Evolutionary conservation across 2,329 filamentous ascomycete genomes (phyloP), one percentile per base, ranked within the genome.

Genomic region (Nigrospora osmanthi): DNA sequence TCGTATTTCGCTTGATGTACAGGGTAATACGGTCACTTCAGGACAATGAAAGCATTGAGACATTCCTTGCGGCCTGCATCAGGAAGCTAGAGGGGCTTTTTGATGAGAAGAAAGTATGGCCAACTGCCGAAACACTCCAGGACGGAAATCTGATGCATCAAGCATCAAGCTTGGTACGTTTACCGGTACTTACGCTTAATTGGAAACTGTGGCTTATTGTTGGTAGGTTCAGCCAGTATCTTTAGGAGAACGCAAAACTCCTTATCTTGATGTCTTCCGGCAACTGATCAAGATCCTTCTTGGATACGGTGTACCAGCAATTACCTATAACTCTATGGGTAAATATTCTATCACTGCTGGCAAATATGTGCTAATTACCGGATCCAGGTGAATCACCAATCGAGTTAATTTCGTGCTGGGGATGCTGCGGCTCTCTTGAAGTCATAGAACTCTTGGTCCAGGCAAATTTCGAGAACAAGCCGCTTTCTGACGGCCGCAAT

Each of bases 101-200:
- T 32, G 36, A 46, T 23, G 36, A 35, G 4, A 43, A 31, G 15
- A 46, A 43, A 17, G 45, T 40, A 12, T 30, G 12, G 32, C 40
- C 45, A 31, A 12, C 13, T 34, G 35, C 35, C 17, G 35, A 39
- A 7, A 43, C 12, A 6, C 3, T 6, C 4, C 2, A 4, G 9
- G 30, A 37, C 16, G 1, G 32, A 31, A 41, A 12, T 15, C 38
- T 44, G 30, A 39, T 44, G 14, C 35, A 44, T n/a, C 1, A 10
- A 11, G 28, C 15, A 23, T 28, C 3, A 23, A 1, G 7, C 1
- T n/a, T 16, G 30, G 42, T 44, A 15, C 10, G 42, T 44, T 11
- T 11, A 2, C 11, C 33, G 5, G 16, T 12, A 39, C 4, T 4
- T 23, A 7, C 4, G 7, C 19, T 23, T 4, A 23, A 4, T 7